Percentiles rank a stretch among this genome's conserved stretches.
Evolutionary conservation across 2,329 filamentous ascomycete species (phyloP).

Genomic region (Phialophora chinensis): DNA sequence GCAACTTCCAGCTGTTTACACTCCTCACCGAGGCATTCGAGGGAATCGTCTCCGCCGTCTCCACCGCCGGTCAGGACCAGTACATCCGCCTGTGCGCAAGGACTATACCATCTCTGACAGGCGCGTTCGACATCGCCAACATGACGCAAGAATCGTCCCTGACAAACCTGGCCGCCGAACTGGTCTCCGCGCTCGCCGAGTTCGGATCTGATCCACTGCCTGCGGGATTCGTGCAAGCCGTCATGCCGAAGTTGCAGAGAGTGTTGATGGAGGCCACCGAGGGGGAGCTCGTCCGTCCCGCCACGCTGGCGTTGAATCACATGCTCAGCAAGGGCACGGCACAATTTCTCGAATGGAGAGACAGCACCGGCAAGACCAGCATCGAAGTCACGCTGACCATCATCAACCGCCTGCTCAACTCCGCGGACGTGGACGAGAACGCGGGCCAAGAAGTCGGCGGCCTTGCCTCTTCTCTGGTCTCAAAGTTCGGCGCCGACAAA

Average conservation of each 20-base stretch:
- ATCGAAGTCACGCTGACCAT: slow-evolving; percentile 89
- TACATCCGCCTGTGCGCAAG: slow-evolving; percentile 83
- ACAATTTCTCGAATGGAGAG: slow-evolving; percentile 86
- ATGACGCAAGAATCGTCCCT: slow-evolving; percentile 84
- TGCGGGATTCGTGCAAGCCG: slow-evolving; percentile 79
- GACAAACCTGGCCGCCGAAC: slow-evolving; percentile 83
- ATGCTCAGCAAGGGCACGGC: slow-evolving; percentile 88
- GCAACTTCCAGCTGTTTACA: slow-evolving; percentile 88
- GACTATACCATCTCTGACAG: slow-evolving; percentile 84
- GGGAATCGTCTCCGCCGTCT: slow-evolving; percentile 66
- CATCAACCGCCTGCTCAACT: slow-evolving; percentile 81
- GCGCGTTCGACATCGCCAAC: slow-evolving; percentile 85
- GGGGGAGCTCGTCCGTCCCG: slow-evolving; percentile 84
- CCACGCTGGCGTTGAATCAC: slow-evolving; percentile 84
- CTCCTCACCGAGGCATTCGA: slow-evolving; percentile 91
- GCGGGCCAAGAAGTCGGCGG: slow-evolving; percentile 95
- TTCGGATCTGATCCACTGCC: slow-evolving; percentile 85
- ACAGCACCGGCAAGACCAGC: slow-evolving; percentile 78
- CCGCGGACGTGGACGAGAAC: slow-evolving; percentile 84
- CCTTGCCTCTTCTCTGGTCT: slow-evolving; percentile 90
- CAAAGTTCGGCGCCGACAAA: slow-evolving; percentile 89
- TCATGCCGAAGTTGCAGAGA: slow-evolving; percentile 84
- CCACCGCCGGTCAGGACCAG: slow-evolving; percentile 66
- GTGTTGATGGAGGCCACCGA: slow-evolving; percentile 84
- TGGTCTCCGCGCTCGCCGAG: slow-evolving; percentile 80